Conservation (phyloP, 768 basidiomycete species). For the Neoboletus subvelutipes region DNA sequence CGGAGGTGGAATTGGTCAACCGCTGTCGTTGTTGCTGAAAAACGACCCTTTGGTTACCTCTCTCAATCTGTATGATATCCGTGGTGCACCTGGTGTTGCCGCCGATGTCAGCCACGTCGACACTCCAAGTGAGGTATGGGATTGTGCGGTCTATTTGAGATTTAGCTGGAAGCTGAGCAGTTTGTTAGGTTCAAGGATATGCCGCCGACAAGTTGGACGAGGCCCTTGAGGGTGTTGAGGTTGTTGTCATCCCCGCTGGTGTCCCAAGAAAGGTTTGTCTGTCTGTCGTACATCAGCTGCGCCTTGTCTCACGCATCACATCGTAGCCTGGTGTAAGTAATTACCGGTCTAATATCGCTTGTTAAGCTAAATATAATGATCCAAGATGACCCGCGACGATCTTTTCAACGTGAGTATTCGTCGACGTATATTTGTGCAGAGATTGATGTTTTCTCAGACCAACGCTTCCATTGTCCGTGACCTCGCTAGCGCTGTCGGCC, state of each 20-base stretch:
- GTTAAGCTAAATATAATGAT: conserved; percentile 29
- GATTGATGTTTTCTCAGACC: conserved; percentile 50
- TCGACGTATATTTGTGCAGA: background rate
- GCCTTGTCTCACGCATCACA: conserved; percentile 29
- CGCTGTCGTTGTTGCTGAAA: conserved; percentile 86
- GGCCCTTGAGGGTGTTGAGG: conserved; percentile 86
- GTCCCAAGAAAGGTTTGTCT: conserved; percentile 89
- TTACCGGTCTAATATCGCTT: conserved; percentile 1
- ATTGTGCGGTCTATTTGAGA: background rate
- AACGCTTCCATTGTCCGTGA: conserved; percentile 98
- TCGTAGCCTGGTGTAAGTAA: conserved; percentile 77
- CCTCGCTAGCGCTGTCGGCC: conserved; percentile 85
- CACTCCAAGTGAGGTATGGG: conserved; percentile 75
- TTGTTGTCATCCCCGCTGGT: conserved; percentile 98
- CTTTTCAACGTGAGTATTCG: conserved; percentile 79
- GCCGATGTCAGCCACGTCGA: conserved; percentile 97
- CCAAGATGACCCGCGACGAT: conserved; percentile 93
- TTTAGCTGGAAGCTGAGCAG: conserved; percentile 1
- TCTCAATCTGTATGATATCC: conserved; percentile 56
- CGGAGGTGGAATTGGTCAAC: conserved; percentile 98
- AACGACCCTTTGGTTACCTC: conserved; percentile 85
- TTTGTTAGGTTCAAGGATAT: conserved; percentile 70
- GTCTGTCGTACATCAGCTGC: background rate
- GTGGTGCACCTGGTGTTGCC: conserved; percentile 69
- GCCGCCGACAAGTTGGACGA: conserved; percentile 85